phyloP scores from a whole-genome alignment of 2,329 filamentous ascomycete species.

The Tolypocladium tropicale region DNA sequence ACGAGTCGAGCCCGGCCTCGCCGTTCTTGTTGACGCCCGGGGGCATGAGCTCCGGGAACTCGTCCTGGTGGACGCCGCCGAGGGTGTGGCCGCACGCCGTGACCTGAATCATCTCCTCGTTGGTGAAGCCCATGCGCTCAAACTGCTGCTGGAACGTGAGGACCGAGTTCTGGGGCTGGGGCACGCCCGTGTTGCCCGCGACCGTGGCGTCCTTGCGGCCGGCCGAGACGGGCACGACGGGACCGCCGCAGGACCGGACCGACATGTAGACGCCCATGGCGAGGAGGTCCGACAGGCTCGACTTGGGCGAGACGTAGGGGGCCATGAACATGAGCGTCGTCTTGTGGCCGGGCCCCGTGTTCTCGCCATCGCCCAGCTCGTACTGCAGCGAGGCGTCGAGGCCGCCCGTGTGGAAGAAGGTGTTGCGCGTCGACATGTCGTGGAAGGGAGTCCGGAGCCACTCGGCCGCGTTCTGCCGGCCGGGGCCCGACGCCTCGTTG shows the following conservation, averaged over 20 bases:
- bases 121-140: conserved; percentile 44
- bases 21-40: conserved; percentile 31
- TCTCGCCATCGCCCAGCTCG: conserved; percentile 44
- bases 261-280: conserved; percentile 48
- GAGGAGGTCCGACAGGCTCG: conserved; percentile 46
- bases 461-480: conserved; percentile 48
- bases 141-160: conserved; percentile 45
- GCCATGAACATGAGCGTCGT: conserved; percentile 43
- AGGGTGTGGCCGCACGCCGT: conserved; percentile 52
- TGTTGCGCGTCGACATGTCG: conserved; percentile 48
- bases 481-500: conserved; percentile 39
- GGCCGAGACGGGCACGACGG: conserved; percentile 38
- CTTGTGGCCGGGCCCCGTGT: conserved; percentile 43
- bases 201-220: conserved; percentile 44
- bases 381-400: conserved; percentile 51
- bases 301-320: conserved; percentile 39
- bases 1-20: conserved; percentile 35
- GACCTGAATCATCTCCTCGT: conserved; percentile 48
- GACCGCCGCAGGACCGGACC: conserved; percentile 49
- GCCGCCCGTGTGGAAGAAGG: conserved; percentile 37
- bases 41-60: conserved; percentile 44
- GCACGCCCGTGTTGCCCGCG: conserved; percentile 38
- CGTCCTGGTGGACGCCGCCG: conserved; percentile 44
- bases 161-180: conserved; percentile 45
- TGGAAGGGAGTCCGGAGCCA: conserved; percentile 53